Percentiles rank a stretch among this genome's conserved stretches.
phyloP scores from a whole-genome alignment of 2,329 filamentous ascomycete species.

The Sordariomycetes sp. region DNA sequence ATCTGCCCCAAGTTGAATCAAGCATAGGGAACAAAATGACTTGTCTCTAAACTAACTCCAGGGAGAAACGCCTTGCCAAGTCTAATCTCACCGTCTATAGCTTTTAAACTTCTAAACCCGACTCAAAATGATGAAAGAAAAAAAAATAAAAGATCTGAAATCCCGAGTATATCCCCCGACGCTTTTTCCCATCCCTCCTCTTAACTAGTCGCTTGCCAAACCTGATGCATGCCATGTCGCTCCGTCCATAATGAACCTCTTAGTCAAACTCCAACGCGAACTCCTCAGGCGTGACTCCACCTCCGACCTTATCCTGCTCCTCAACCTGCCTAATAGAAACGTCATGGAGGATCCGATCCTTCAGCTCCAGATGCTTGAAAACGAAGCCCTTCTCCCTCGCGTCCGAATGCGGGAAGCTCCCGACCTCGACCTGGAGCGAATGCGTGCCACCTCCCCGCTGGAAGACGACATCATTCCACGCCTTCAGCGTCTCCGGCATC shows the following conservation, averaged over 20 bases:
- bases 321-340: not conserved
- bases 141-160: too few relatives aligned
- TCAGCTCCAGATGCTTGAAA: not conserved
- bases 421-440: not conserved
- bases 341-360: not conserved
- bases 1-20: too few relatives aligned
- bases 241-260: not conserved
- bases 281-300: not conserved
- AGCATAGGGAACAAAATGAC: too few relatives aligned
- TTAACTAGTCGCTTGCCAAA: too few relatives aligned
- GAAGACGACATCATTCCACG: not conserved
- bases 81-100: too few relatives aligned
- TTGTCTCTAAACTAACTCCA: too few relatives aligned
- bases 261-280: not conserved
- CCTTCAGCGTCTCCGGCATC: not conserved
- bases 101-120: too few relatives aligned
- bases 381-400: not conserved
- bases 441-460: not conserved
- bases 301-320: not conserved
- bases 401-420: not conserved
- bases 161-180: too few relatives aligned
- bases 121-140: too few relatives aligned
- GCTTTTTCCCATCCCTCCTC: too few relatives aligned
- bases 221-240: not conserved
- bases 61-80: too few relatives aligned